phyloP scores from a whole-genome alignment of 768 basidiomycete species.

The Termitomyces sp. region DNA sequence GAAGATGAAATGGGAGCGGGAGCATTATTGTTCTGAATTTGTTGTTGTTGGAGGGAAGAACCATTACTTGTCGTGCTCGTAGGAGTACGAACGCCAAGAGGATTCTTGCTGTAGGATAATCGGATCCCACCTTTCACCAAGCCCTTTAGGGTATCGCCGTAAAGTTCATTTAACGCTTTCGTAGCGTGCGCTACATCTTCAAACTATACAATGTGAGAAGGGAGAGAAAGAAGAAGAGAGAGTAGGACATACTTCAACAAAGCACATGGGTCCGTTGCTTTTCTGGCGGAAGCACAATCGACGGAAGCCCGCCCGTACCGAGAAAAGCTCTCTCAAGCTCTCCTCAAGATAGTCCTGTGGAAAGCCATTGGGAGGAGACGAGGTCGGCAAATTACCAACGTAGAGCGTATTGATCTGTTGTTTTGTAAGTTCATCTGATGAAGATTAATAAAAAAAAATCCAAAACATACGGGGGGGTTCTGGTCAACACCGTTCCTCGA shows the following conservation, averaged over 20 bases:
- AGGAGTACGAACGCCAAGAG: constrained; percentile 85
- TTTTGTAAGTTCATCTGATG: no score
- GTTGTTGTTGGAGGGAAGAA: constrained; percentile 37
- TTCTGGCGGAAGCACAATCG: constrained; percentile 95
- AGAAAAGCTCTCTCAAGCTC: constrained; percentile 77
- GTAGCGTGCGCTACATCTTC: constrained; percentile 85
- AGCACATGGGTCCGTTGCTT: constrained; percentile 98
- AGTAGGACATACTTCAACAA: constrained; percentile 72
- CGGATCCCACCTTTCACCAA: constrained; percentile 96
- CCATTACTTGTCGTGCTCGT: constrained; percentile 46
- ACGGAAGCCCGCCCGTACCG: constrained; percentile 75
- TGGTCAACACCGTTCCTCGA: constrained; percentile 63
- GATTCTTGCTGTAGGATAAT: constrained; percentile 96
- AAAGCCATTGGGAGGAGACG: constrained; percentile 63
- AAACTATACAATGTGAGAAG: constrained; percentile 48
- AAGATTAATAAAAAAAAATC: not conserved
- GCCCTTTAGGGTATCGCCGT: constrained; percentile 87
- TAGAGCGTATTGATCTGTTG: constrained; percentile 92
- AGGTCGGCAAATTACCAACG: constrained; percentile 93
- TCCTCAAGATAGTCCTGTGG: constrained; percentile 85
- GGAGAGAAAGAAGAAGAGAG: not conserved
- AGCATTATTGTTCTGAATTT: constrained; percentile 24
- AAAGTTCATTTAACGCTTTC: constrained; percentile 82
- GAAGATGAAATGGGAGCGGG: constrained; percentile 3
- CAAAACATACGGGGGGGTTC: constrained; percentile 80